Evolutionary conservation across 2,329 filamentous ascomycete genomes (phyloP), one percentile per base, ranked within the genome.

Genomic region (Rutstroemia sp.): DNA sequence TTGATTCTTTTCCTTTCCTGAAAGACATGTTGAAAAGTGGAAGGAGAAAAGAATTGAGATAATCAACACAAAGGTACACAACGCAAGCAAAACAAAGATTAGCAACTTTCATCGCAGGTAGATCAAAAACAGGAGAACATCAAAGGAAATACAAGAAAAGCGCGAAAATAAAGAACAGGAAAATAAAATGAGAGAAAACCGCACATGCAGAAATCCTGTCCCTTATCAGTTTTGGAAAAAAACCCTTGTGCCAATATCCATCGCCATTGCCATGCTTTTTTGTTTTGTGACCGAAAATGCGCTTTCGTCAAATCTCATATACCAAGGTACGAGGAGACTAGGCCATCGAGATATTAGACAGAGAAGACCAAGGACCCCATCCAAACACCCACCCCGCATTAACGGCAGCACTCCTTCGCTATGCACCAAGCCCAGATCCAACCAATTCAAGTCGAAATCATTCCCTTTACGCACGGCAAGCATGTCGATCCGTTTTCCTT

Each of bases 351-450:
- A 49, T 48, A 47, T 56, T 41, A 49, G 30, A 50, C 50, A 44
- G 49, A 57, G 34, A 52, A 54, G 52, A 54, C 52, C 52, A 38
- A 55, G 50, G 54, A 54, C 57, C 57, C 58, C 38, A 53, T 53
- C 58, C 56, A 49, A 57, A 62, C 56, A 63, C 58, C 56, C 57
- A 58, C 52, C 34, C 41, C 45, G 39, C 51, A 49, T 41, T 54
- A 58, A 39, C 49, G 42, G 37, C 41, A 53, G 51, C 58, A 59
- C 63, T 63, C 64, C 64, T 58, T 63, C 62, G 65, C 63, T 66
- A 66, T 66, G 65, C 63, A 66, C 64, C 63, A 57, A 62, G 49
- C 53, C 59, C 23, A 60, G 52, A 54, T 49, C 53, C 53, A 56
- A 52, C 46, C 48, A 27, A 44, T 44, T 44, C 47, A 52, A 52